Percentiles rank a stretch among this genome's conserved stretches.
Conservation (phyloP, 116 monocot genomes). For the Phalaenopsis hybrid region DNA sequence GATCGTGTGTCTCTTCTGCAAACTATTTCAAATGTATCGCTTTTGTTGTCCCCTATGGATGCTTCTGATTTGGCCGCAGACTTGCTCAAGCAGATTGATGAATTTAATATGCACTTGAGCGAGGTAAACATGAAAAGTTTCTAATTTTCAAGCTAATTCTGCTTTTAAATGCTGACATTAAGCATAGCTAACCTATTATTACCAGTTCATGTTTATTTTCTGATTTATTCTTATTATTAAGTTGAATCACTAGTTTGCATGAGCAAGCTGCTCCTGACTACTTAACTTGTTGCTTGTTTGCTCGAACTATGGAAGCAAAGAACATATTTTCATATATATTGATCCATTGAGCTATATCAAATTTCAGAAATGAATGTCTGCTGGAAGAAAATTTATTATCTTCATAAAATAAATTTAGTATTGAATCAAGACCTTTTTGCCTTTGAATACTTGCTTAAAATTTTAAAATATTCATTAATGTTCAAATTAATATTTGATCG, state of each 20-base stretch:
- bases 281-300: background rate
- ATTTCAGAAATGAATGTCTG: too few relatives aligned
- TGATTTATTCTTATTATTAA: background rate
- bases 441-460: background rate
- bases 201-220: background rate
- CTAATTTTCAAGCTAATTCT: background rate
- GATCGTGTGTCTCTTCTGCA: conserved; percentile 76
- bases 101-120: conserved; percentile 77
- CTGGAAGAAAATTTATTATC: background rate
- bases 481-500: too few relatives aligned
- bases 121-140: conserved; percentile 48
- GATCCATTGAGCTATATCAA: background rate
- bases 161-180: background rate
- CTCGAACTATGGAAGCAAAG: conserved; percentile 1
- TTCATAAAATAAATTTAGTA: background rate
- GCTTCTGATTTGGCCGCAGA: conserved; percentile 78
- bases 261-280: background rate
- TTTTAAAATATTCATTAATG: background rate
- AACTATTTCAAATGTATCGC: conserved; percentile 84
- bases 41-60: conserved; percentile 66
- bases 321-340: background rate
- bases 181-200: background rate
- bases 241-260: conserved; percentile 2
- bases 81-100: conserved; percentile 62
- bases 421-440: background rate